These are phyloP conservation scores for Hypoxylon sp. DNA, from an alignment of 2,329 filamentous ascomycete genomes.

Conservation along the genomic window DNA sequence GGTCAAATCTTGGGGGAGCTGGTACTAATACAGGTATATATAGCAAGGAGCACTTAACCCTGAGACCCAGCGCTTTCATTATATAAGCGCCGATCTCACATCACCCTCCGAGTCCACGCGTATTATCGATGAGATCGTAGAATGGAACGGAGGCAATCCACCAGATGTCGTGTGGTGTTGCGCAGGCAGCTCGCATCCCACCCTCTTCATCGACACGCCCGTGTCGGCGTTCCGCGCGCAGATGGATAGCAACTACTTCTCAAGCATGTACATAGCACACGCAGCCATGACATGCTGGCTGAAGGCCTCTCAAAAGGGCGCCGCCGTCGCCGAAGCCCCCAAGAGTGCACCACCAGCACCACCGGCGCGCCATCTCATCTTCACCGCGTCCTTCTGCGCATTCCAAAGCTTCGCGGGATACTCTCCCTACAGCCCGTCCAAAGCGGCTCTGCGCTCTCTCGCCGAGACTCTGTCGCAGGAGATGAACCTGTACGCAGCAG, in stretches of 20 bases:
- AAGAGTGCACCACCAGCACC: neutral
- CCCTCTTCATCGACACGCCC: constrained; percentile 50
- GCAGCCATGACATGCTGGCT: constrained; percentile 46
- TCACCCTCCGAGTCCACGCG: constrained; percentile 63
- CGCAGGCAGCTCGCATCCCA: constrained; percentile 67
- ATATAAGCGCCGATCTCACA: constrained; percentile 72
- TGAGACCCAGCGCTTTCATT: constrained; percentile 66
- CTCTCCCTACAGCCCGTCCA: constrained; percentile 69
- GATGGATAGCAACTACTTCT: constrained; percentile 54
- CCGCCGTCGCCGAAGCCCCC: neutral
- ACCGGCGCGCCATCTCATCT: constrained; percentile 66
- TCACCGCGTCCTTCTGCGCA: constrained; percentile 70
- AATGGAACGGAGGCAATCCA: constrained; percentile 67
- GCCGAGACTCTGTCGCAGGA: constrained; percentile 72
- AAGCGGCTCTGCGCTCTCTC: constrained; percentile 71
- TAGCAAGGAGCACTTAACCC: constrained; percentile 60
- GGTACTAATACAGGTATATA: too few relatives aligned
- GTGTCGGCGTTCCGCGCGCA: constrained; percentile 45
- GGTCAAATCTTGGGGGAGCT: too few relatives aligned
- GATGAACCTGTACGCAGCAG: constrained; percentile 49
- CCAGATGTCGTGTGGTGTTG: constrained; percentile 74
- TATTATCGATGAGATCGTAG: constrained; percentile 64
- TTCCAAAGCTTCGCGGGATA: constrained; percentile 73
- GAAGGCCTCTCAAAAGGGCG: constrained; percentile 2
- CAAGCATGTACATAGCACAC: constrained; percentile 51